Evolutionary conservation across 345 rosid genomes (phyloP).

Genomic region (Eucalyptus curtisii): DNA sequence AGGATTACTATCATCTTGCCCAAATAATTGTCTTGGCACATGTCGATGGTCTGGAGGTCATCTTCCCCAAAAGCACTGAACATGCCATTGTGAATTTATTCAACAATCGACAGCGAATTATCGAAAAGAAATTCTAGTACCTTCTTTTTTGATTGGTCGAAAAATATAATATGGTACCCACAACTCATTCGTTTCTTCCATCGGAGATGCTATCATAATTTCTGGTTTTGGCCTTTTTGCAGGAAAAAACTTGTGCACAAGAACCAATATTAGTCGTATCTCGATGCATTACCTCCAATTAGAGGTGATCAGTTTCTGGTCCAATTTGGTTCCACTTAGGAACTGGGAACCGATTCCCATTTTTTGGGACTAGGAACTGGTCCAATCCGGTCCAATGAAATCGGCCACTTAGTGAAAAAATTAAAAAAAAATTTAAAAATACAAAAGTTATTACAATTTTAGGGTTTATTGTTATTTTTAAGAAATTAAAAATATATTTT

Average conservation of each 20-base stretch:
- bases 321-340: too few species aligned
- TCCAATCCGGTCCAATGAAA: too few species aligned
- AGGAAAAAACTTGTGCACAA: conserved; percentile 24
- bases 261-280: conserved; percentile 20
- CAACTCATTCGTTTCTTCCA: too few species aligned
- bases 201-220: neutral
- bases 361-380: too few species aligned
- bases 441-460: too few species aligned
- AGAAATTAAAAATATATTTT: too few species aligned
- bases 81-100: conserved; percentile 1
- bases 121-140: conserved; percentile 7
- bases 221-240: neutral
- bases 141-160: neutral
- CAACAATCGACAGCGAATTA: conserved; percentile 14
- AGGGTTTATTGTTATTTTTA: too few species aligned
- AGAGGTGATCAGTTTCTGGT: too few species aligned
- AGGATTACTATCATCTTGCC: conserved; percentile 44
- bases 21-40: conserved; percentile 29
- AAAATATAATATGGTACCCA: too few species aligned
- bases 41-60: conserved; percentile 15
- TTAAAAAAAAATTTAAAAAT: too few species aligned
- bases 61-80: neutral
- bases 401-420: too few species aligned
- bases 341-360: too few species aligned
- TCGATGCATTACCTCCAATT: conserved; percentile 24